Base-by-base conservation (phyloP, 208 protist species). In the Tritrichomonas musculus region DNA sequence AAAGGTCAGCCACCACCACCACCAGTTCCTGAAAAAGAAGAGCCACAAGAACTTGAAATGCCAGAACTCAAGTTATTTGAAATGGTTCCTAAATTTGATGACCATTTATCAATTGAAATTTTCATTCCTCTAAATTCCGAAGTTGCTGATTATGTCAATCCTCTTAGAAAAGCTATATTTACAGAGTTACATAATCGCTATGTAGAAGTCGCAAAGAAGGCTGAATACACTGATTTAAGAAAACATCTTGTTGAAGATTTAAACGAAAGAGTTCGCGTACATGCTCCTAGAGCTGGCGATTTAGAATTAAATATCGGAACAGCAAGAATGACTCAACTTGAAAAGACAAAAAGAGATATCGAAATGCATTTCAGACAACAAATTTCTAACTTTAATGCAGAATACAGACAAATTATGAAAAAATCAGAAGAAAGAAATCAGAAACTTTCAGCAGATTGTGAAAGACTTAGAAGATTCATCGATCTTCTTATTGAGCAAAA, bases 291-390 rank as follows among this genome's bases (percentile, higher is more conserved):
- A 50, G 33, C 41, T 33, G 41, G 73, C 11, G 20, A 44, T 30
- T n/a, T 82, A 25, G 73, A 82, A 30, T 27, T 82, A 5, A 82
- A 82, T 27, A 50, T 39, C 11, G 73, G 33, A 3, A 44, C 47
- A 82, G 41, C 73, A 53, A 49, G 73, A 49, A 20, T 82, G 4
- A 30, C 41, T 3, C 73, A 82, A 50, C 33, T 82, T 25, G 73
- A 82, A 20, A 47, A 30, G 11, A 44, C 33, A 50, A 82, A 82
- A 50, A 82, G 33, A 39, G 4, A 47, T 20, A 17, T 82, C 8
- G 73, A 82, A 82, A 50, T 47, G 50, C 73, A 82, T 82, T 82
- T 82, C 73, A 30, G 41, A 47, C 73, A 82, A 47, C n/a, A 33
- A 8, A 39, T 39, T n/a, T 14, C 41, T 27, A 82, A 13, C 9